Evolutionary conservation across 306 rosid genomes (phyloP), one percentile per base, ranked within the genome.

Genomic region (Sechiopsis laciniata): DNA sequence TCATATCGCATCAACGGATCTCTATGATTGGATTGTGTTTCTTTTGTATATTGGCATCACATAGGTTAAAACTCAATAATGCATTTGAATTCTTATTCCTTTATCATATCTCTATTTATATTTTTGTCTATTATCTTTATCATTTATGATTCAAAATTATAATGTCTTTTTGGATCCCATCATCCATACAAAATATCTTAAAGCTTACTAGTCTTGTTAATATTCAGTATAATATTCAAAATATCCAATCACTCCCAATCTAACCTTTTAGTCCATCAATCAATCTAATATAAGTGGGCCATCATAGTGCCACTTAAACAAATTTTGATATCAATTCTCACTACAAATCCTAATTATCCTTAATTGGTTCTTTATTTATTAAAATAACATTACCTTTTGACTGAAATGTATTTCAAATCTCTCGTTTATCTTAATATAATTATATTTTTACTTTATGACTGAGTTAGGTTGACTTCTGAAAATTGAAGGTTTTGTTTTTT

Each of bases 11-110:
- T 67, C 72, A 19, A 55, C 55, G 12, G 20, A 67, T 67, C 55
- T 67, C 11, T 19, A 67, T 67, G 72, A 67, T 65, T 45, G 55
- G 72, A 67, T 67, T 67, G 72, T 67, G 72, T 67, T 67, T 67
- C 52, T 42, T 67, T 17, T 45, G 17, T 19, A 67, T 6, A 67
- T 67, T 45, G 55, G 29, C 72, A 45, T 17, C n/a, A 5, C 72
- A 45, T 67, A 64, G 10, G 35, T 67, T 45, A 45, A 42, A 26
- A 26, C 55, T 45, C 72, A 42, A 67, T 67, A 37, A 67, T 67
- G 14, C 72, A 67, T 45, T 12, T 67, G 35, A 67, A 67, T 45
- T 19, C 19, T 45, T 46, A 67, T 67, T 67, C 55, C 3, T 66
- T 17, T 42, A 29, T 45, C 22, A 6, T 42, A 42, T 5, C 10